Evolutionary conservation across 306 rosid genomes (phyloP).

Genomic region (Fragaria ananassa): DNA sequence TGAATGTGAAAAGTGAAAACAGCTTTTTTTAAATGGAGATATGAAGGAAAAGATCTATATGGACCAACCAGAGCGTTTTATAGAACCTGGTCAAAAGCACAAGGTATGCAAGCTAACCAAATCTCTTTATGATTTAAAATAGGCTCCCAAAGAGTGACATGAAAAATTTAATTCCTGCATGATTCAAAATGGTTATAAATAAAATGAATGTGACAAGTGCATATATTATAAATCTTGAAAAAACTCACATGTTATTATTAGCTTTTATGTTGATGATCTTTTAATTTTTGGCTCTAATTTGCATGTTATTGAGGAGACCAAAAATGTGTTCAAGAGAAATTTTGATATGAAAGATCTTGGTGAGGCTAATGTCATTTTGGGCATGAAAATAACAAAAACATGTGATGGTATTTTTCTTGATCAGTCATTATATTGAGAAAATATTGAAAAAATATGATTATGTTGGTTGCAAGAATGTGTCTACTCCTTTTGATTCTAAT

Average conservation of each 20-base stretch:
- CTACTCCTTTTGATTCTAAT: constrained; percentile 4
- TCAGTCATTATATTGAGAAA: constrained; percentile 12
- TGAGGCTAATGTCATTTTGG: neutral
- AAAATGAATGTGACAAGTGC: neutral
- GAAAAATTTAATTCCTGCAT: neutral
- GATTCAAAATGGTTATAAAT: neutral
- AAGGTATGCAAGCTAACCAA: neutral
- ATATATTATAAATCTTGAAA: neutral
- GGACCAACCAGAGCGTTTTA: neutral
- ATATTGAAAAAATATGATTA: neutral
- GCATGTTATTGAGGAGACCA: neutral
- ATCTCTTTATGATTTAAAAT: neutral
- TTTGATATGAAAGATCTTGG: too few relatives aligned
- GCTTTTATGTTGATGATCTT: neutral
- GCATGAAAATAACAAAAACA: neutral
- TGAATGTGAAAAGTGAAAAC: neutral
- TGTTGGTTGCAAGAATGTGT: neutral
- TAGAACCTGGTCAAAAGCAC: neutral
- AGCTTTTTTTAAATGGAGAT: neutral
- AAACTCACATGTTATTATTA: neutral
- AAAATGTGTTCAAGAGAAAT: neutral
- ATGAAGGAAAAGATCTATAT: neutral
- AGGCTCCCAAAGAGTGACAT: neutral
- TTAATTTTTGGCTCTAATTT: neutral
- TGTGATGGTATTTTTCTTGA: constrained; percentile 6